Conservation (phyloP, 371 early-diverging fungal species). For the Mucor ambiguus region DNA sequence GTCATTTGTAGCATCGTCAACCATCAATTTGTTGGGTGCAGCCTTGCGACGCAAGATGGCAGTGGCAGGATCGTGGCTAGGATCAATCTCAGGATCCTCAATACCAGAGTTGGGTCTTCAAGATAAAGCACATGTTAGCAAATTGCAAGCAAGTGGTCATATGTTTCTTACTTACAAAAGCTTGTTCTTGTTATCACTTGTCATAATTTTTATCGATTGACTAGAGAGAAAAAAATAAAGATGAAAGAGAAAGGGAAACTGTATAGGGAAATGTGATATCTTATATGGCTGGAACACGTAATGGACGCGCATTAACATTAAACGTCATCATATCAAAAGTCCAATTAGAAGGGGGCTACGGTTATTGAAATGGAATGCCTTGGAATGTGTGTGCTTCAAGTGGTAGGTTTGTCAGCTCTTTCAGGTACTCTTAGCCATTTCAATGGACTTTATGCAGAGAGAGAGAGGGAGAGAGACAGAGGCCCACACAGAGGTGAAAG, state of each 20-base stretch:
- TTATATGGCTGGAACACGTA: not conserved
- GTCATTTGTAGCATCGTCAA: constrained; percentile 96
- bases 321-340: constrained; percentile 1
- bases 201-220: constrained; percentile 17
- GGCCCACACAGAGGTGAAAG: too few species aligned
- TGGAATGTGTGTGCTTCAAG: not conserved
- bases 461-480: not conserved
- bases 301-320: constrained; percentile 8
- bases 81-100: constrained; percentile 50
- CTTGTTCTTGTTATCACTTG: constrained; percentile 28
- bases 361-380: constrained; percentile 6
- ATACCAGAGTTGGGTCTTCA: constrained; percentile 52
- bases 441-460: not conserved
- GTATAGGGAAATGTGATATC: not conserved
- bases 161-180: constrained; percentile 21
- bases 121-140: not conserved
- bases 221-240: constrained; percentile 5
- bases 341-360: constrained; percentile 7
- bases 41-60: constrained; percentile 96
- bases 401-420: not conserved
- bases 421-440: not conserved
- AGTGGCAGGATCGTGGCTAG: constrained; percentile 82
- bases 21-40: constrained; percentile 96
- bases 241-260: constrained; percentile 7
- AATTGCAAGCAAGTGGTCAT: not conserved